Base-by-base conservation (phyloP, 345 rosid species). In the Turnera subulata region DNA sequence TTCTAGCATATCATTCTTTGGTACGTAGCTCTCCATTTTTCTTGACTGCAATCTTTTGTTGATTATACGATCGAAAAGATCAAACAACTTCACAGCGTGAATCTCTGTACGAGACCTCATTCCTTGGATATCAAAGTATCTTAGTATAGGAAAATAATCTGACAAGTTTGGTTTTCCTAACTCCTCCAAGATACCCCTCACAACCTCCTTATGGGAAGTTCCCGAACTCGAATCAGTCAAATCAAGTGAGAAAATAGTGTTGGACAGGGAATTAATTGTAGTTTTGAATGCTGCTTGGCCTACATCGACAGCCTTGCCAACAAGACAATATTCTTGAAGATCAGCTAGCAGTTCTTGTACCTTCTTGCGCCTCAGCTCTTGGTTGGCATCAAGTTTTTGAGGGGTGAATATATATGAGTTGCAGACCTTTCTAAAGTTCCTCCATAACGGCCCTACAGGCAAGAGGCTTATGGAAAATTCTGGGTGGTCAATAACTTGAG, bases 241-340 rank as follows among this genome's bases (percentile, higher is more conserved):
- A n/a, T n/a, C n/a, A n/a, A n/a, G n/a, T n/a, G n/a, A n/a, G n/a
- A n/a, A n/a, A n/a, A n/a, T n/a, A n/a, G n/a, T n/a, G 12, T 23
- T 58, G 2, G 70, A 66, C 38, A 70, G 23, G 55, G 58, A 48
- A 42, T 66, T 70, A 50, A 70, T 25, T 10, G 52, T 33, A 0
- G 76, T 55, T 9, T 50, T 53, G 64, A 75, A 75, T 29, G 60
- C 67, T 0, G 56, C 66, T 59, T 46, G 54, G 12, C 69, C 66
- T 4, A 70, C 21, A 19, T 66, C 62, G 0, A 76, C 50, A 2
- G 50, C 50, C n/a, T 2, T 24, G 9, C 50, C 50, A 10, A 17
- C 24, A 6, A 12, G 50, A 4, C 39, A 46, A 20, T 24, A 9
- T 46, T 20, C 50, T 20, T 18, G 2, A 46, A 46, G 23, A 19